These are phyloP conservation scores for Tulasnella sp. DNA, from an alignment of 768 basidiomycete species.

Conservation along the genomic window DNA sequence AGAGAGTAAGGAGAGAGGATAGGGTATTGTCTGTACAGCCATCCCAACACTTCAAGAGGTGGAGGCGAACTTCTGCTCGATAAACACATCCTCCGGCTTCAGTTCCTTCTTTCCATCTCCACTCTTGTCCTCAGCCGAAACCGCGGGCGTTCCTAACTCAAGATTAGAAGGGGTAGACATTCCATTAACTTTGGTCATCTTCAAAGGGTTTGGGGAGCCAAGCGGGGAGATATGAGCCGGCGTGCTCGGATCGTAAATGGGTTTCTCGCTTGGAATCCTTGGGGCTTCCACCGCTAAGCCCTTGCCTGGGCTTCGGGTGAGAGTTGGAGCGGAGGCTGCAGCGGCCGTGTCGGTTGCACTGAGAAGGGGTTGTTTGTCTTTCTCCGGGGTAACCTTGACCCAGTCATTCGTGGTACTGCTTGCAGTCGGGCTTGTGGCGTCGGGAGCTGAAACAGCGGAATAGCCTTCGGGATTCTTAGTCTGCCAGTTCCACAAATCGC, in stretches of 20 bases:
- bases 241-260: conserved; percentile 10
- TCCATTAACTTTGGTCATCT: not conserved
- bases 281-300: not conserved
- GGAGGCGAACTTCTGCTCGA: conserved; percentile 2
- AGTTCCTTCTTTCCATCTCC: not conserved
- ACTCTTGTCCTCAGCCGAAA: not conserved
- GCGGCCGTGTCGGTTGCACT: not conserved
- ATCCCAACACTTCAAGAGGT: not conserved
- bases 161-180: not conserved
- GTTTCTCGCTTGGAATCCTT: not conserved
- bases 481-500: conserved; percentile 99
- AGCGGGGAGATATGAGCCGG: conserved; percentile 6
- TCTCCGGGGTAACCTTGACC: conserved; percentile 9
- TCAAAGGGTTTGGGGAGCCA: not conserved
- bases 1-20: not conserved
- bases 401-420: conserved; percentile 3
- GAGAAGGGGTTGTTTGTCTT: not conserved
- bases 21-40: not conserved
- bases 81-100: conserved; percentile 2
- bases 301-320: not conserved
- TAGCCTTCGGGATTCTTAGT: conserved; percentile 79
- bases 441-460: conserved; percentile 9
- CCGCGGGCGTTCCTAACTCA: not conserved
- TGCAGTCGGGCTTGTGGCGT: not conserved
- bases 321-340: too few relatives aligned